phyloP scores from a whole-genome alignment of 176 grass and related monocot species.

The Oryza brachyantha region DNA sequence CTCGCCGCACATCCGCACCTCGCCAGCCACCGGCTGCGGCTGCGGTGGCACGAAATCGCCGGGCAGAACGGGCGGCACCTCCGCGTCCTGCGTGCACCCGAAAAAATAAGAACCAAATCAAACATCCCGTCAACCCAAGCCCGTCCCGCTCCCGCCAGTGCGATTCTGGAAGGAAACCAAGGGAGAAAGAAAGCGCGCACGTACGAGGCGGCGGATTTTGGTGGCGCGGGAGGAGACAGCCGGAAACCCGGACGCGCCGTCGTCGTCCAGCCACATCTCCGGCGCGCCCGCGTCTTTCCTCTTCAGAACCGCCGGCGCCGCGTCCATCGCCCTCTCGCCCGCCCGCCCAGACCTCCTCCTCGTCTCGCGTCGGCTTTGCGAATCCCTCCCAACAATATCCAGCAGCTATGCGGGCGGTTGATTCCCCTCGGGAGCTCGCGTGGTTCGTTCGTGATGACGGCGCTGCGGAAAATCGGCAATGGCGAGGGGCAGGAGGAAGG shows the following conservation, averaged over 20 bases:
- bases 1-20: not conserved
- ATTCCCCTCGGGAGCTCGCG: not conserved
- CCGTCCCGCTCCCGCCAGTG: too few relatives aligned
- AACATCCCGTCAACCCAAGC: too few relatives aligned
- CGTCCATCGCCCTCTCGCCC: not conserved
- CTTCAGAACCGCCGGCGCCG: conserved; percentile 22
- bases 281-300: conserved; percentile 10
- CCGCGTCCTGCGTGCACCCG: conserved; percentile 7
- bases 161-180: not conserved
- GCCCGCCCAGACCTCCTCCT: not conserved
- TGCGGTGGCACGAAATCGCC: not conserved
- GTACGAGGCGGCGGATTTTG: conserved; percentile 32
- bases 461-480: not conserved
- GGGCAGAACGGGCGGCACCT: not conserved
- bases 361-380: too few relatives aligned
- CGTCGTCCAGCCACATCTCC: conserved; percentile 17
- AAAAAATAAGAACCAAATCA: too few relatives aligned
- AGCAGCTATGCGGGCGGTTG: not conserved
- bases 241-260: not conserved
- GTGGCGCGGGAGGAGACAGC: conserved; percentile 16
- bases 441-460: not conserved
- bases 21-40: not conserved
- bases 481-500: not conserved
- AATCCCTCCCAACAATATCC: not conserved
- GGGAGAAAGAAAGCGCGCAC: not conserved